Percentiles rank a stretch among this genome's conserved stretches.
Evolutionary conservation across 2,329 filamentous ascomycete species (phyloP).

Genomic region (Aspergillus latus): DNA sequence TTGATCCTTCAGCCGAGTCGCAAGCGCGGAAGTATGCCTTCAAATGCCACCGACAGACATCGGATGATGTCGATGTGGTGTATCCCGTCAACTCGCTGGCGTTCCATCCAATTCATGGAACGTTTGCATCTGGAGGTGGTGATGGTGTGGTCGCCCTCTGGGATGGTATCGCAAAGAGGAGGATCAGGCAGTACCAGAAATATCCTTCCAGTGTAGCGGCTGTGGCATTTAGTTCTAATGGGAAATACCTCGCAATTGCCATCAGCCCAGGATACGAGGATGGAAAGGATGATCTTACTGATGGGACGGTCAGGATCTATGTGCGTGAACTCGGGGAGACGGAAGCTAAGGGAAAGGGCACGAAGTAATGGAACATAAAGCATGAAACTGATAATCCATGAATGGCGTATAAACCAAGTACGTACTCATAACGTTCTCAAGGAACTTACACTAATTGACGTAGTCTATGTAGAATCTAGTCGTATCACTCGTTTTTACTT

Average conservation of each 20-base stretch:
- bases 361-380: constrained; percentile 53
- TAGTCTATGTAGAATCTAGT: constrained; percentile 19
- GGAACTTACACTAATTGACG: constrained; percentile 4
- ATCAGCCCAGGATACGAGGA: constrained; percentile 87
- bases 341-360: constrained; percentile 82
- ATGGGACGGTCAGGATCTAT: constrained; percentile 72
- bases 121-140: constrained; percentile 85
- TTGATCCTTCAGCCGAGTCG: constrained; percentile 82
- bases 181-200: constrained; percentile 85
- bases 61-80: constrained; percentile 71
- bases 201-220: constrained; percentile 76
- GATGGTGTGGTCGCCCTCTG: constrained; percentile 88
- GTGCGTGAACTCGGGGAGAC: constrained; percentile 81
- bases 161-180: constrained; percentile 87
- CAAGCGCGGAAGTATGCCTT: constrained; percentile 96
- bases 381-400: constrained; percentile 16
- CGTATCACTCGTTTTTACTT: constrained; percentile 21
- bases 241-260: constrained; percentile 74
- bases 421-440: constrained; percentile 3
- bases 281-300: constrained; percentile 72
- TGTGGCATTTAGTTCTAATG: constrained; percentile 73
- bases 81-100: constrained; percentile 88
- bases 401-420: constrained; percentile 13
- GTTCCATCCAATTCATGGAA: constrained; percentile 79
- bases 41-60: constrained; percentile 88